Percentiles rank a stretch among this genome's conserved stretches.
Conservation (phyloP, 1,284 basidiomycete genomes). For the Malassezia psittaci region DNA sequence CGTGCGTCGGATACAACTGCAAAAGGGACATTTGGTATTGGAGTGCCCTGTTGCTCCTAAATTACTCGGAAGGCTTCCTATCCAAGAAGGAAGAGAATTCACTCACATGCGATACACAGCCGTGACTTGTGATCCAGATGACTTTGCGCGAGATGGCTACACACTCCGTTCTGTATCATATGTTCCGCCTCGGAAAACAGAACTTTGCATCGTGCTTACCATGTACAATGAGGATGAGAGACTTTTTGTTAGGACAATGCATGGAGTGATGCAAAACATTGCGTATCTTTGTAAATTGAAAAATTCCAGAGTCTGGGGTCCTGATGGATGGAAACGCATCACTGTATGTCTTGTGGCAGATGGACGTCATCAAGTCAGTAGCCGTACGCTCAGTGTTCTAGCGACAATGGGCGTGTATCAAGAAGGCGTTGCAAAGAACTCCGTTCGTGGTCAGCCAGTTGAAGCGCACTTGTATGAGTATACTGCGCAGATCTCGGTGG, state of each 20-base stretch:
- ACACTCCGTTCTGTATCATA: slow-evolving; percentile 73
- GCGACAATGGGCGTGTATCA: slow-evolving; percentile 55
- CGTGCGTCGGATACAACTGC: slow-evolving; percentile 48
- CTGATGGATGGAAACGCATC: slow-evolving; percentile 86
- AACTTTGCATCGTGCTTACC: slow-evolving; percentile 71
- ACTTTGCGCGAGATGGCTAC: slow-evolving; percentile 72
- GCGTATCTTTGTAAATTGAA: slow-evolving; percentile 69
- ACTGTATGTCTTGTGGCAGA: slow-evolving; percentile 68
- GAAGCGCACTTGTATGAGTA: slow-evolving; percentile 92
- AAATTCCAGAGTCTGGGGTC: slow-evolving; percentile 89
- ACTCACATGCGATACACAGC: slow-evolving; percentile 56
- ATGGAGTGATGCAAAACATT: slow-evolving; percentile 72
- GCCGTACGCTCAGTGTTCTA: slow-evolving; percentile 78
- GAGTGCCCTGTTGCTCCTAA: slow-evolving; percentile 48
- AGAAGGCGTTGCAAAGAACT: slow-evolving; percentile 73
- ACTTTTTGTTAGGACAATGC: slow-evolving; percentile 81
- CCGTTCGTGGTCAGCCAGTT: slow-evolving; percentile 74
- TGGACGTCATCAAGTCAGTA: slow-evolving; percentile 81
- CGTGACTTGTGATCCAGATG: slow-evolving; percentile 58
- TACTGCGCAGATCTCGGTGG: slow-evolving; percentile 79
- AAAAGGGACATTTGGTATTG: slow-evolving; percentile 48
- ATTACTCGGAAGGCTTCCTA: slow-evolving; percentile 47
- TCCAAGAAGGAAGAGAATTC: slow-evolving; percentile 56
- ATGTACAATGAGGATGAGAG: slow-evolving; percentile 89
- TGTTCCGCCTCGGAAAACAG: slow-evolving; percentile 61